phyloP scores from a whole-genome alignment of 495 filamentous ascomycete genomes.

The Choiromyces venosus region DNA sequence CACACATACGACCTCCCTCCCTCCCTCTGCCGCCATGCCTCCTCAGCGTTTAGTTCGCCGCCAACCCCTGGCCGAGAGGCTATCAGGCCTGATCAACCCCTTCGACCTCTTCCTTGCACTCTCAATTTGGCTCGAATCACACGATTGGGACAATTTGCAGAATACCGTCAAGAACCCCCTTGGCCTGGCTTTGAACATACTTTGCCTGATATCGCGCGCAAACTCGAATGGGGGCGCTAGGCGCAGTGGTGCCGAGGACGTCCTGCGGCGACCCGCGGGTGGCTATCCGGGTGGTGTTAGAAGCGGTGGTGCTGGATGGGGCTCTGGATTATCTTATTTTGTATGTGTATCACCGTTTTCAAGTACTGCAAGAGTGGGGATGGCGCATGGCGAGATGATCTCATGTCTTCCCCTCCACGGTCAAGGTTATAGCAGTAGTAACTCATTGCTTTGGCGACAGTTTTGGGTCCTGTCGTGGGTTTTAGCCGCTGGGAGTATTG shows the following conservation, averaged over 20 bases:
- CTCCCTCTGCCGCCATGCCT: conserved; percentile 28
- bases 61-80: conserved; percentile 66
- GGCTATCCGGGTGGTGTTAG: conserved; percentile 47
- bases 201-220: conserved; percentile 76
- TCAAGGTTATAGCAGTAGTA: conserved; percentile 3
- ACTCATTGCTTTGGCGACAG: conserved; percentile 24
- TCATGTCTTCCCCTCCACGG: conserved; percentile 19
- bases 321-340: conserved; percentile 67
- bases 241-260: conserved; percentile 60
- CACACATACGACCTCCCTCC: background rate
- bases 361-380: background rate
- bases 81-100: conserved; percentile 74
- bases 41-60: conserved; percentile 78
- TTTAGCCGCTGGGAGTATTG: conserved; percentile 51
- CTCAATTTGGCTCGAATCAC: conserved; percentile 80
- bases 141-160: conserved; percentile 76
- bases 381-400: conserved; percentile 8
- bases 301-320: conserved; percentile 40
- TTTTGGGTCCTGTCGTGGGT: conserved; percentile 30
- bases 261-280: conserved; percentile 56
- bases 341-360: conserved; percentile 52
- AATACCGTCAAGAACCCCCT: conserved; percentile 67
- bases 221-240: conserved; percentile 53
- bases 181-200: conserved; percentile 66
- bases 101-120: conserved; percentile 82